phyloP scores from a whole-genome alignment of 176 grass and related monocot species.

The Urochloa ruziziensis region DNA sequence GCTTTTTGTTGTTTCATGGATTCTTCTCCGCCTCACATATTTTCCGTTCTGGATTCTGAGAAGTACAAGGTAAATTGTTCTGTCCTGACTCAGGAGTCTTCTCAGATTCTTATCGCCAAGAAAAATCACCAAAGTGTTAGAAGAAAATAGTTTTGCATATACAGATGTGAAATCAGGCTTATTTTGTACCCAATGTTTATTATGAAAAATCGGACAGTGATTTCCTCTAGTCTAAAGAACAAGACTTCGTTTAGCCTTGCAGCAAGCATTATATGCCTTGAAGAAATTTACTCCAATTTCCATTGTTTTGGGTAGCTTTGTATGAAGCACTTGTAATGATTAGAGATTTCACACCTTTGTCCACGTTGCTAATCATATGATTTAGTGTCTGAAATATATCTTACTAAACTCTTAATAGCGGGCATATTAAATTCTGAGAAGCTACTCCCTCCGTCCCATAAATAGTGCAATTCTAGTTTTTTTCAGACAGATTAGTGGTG shows the following conservation, averaged over 20 bases:
- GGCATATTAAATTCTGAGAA: slow-evolving; percentile 1
- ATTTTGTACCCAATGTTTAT: background rate
- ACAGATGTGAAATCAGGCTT: background rate
- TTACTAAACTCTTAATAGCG: background rate
- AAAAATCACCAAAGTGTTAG: background rate
- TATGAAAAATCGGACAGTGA: background rate
- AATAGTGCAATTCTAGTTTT: no score
- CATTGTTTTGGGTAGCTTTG: background rate
- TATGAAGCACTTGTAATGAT: background rate
- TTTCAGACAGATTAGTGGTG: no score
- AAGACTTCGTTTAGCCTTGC: background rate
- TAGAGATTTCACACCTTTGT: slow-evolving; percentile 2
- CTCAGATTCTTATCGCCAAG: background rate
- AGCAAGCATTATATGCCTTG: background rate
- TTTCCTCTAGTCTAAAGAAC: background rate
- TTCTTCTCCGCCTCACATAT: slow-evolving; percentile 69
- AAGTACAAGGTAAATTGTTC: slow-evolving; percentile 75
- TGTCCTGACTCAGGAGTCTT: background rate
- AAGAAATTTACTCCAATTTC: background rate
- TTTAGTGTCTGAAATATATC: background rate
- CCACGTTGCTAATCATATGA: background rate
- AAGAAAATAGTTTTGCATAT: background rate
- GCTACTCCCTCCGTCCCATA: no score
- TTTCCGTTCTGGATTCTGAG: slow-evolving; percentile 82
- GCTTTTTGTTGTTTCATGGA: slow-evolving; percentile 74